A percentile compares a stretch with the other conserved stretches of the same genome.
Conservation (phyloP, 208 protist species). For the Paratrypanosoma confusum region DNA sequence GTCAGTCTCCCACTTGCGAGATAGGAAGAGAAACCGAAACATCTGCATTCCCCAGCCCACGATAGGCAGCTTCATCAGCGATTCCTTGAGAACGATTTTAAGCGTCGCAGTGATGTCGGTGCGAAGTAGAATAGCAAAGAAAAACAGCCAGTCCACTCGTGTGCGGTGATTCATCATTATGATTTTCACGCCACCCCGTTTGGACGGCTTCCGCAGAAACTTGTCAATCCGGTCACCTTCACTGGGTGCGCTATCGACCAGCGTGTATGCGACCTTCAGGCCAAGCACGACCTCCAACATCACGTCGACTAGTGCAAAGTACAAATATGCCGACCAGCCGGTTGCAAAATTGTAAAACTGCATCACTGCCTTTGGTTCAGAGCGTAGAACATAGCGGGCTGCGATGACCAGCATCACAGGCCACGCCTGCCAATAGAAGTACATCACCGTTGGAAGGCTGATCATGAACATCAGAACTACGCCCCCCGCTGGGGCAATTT, state of each 20-base stretch:
- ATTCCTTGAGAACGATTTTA: slow-evolving; percentile 62
- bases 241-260: slow-evolving; percentile 25
- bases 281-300: slow-evolving; percentile 41
- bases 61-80: slow-evolving; percentile 38
- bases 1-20: slow-evolving; percentile 60
- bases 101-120: slow-evolving; percentile 13
- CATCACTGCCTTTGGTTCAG: neutral
- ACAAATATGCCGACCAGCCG: slow-evolving; percentile 25
- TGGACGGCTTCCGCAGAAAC: slow-evolving; percentile 20
- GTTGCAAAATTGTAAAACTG: slow-evolving; percentile 16
- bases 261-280: slow-evolving; percentile 46
- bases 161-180: slow-evolving; percentile 82
- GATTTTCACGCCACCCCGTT: slow-evolving; percentile 59
- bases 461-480: slow-evolving; percentile 14
- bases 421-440: slow-evolving; percentile 13
- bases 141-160: slow-evolving; percentile 50
- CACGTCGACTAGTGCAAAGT: slow-evolving; percentile 25
- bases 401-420: slow-evolving; percentile 11
- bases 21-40: slow-evolving; percentile 80
- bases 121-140: slow-evolving; percentile 30
- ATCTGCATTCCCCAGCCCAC: slow-evolving; percentile 69
- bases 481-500: slow-evolving; percentile 22
- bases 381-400: slow-evolving; percentile 23
- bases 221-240: neutral
- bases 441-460: slow-evolving; percentile 6